phyloP scores from a whole-genome alignment of 163 green algal species.

The Picocystis sp. region DNA sequence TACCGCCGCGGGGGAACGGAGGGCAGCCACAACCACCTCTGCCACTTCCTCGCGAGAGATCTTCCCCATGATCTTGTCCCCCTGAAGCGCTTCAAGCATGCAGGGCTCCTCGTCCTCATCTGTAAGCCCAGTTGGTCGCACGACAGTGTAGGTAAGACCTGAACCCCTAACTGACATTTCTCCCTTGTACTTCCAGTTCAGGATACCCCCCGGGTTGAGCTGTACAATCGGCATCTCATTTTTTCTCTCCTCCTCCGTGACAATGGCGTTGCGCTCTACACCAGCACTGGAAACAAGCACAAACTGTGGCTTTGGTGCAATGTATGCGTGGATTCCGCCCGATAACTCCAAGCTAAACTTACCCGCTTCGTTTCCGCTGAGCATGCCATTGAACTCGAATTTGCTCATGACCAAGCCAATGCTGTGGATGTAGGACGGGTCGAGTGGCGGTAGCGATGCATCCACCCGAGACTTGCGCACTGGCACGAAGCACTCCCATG shows the following conservation, averaged over 20 bases:
- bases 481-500: conserved; percentile 66
- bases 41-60: conserved; percentile 53
- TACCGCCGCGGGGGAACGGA: conserved; percentile 28
- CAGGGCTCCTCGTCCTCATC: conserved; percentile 18
- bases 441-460: conserved; percentile 1
- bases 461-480: conserved; percentile 20
- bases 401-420: conserved; percentile 52
- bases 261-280: conserved; percentile 66
- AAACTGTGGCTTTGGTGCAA: conserved; percentile 30
- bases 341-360: conserved; percentile 47
- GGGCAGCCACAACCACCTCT: conserved; percentile 20
- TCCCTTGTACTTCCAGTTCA: conserved; percentile 75
- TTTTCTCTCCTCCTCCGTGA: conserved; percentile 53
- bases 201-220: conserved; percentile 55
- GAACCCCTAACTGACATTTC: conserved; percentile 38
- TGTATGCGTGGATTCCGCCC: conserved; percentile 46
- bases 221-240: conserved; percentile 61
- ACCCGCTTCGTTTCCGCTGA: conserved; percentile 22
- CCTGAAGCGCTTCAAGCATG: conserved; percentile 36
- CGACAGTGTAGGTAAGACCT: conserved; percentile 47
- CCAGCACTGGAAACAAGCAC: conserved; percentile 40
- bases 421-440: neutral
- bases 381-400: conserved; percentile 60
- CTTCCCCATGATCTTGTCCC: conserved; percentile 50
- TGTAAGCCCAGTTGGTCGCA: conserved; percentile 44